Conservation (phyloP, 805 yeast species). For the Grigorovia humatica region DNA sequence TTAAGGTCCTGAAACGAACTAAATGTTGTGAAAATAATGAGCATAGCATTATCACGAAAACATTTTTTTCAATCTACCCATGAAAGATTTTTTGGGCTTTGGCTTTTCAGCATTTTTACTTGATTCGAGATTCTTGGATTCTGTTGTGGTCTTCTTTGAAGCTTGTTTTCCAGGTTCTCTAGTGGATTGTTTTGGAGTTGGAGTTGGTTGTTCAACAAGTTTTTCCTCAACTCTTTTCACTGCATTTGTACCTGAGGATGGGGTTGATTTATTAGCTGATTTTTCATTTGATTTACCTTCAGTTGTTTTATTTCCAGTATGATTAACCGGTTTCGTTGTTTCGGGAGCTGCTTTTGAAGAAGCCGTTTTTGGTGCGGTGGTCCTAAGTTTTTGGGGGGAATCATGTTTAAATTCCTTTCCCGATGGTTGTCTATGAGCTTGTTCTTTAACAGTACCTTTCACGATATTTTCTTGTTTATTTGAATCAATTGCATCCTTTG, state of each 20-base stretch:
- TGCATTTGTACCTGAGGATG: no score
- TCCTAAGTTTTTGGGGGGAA: neutral
- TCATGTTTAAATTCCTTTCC: neutral
- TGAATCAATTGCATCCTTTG: neutral
- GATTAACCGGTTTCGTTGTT: no score
- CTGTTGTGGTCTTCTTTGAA: slow-evolving; percentile 1
- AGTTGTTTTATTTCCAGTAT: neutral
- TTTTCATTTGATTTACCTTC: neutral
- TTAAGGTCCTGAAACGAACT: no score
- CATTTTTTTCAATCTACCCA: slow-evolving; percentile 16
- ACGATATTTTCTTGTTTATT: neutral
- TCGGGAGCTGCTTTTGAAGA: neutral
- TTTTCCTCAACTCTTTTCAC: neutral
- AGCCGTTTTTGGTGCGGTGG: neutral
- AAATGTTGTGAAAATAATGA: neutral
- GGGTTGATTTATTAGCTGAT: neutral
- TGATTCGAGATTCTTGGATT: no score
- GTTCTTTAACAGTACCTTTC: neutral
- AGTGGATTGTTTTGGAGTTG: no score
- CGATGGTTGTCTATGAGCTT: neutral
- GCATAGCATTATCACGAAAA: slow-evolving; percentile 4
- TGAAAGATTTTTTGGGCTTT: slow-evolving; percentile 16
- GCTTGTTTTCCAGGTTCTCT: slow-evolving; percentile 1
- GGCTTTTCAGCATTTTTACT: neutral
- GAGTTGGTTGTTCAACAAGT: neutral